These are phyloP conservation scores for Plasmodium fragile DNA, from an alignment of 169 alveolate genomes.

Conservation along the genomic window DNA sequence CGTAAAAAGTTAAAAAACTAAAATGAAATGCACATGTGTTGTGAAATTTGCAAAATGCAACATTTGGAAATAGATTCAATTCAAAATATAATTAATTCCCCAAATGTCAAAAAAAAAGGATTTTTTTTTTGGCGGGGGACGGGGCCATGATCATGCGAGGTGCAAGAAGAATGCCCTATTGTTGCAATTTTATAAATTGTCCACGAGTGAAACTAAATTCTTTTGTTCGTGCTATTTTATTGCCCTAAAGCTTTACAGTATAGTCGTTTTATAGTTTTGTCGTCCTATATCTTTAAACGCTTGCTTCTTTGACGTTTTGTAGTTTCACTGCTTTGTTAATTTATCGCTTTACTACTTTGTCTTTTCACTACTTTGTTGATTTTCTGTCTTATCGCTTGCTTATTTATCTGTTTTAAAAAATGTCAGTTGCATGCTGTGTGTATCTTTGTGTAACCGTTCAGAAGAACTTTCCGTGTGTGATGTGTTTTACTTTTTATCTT, in stretches of 20 bases:
- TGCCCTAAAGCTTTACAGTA: not conserved
- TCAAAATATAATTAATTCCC: not conserved
- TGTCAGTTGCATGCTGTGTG: not conserved
- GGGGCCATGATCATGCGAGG: not conserved
- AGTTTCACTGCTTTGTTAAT: not conserved
- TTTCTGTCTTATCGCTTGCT: not conserved
- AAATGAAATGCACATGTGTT: not conserved
- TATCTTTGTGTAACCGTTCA: constrained; percentile 2
- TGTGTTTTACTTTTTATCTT: constrained; percentile 5
- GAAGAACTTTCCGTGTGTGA: not conserved
- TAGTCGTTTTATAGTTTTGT: not conserved
- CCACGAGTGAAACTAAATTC: not conserved
- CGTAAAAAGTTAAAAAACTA: not conserved
- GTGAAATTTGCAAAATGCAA: not conserved
- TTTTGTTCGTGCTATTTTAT: not conserved
- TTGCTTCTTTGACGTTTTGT: not conserved
- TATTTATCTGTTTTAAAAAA: not conserved
- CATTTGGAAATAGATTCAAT: not conserved
- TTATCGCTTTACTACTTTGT: not conserved
- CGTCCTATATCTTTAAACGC: too few relatives aligned
- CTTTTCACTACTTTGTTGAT: not conserved
- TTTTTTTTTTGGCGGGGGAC: not conserved
- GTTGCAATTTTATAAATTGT: not conserved
- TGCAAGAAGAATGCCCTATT: not conserved
- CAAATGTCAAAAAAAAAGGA: not conserved